phyloP scores from a whole-genome alignment of 1,284 basidiomycete genomes.

The Melampsora larici-populina region DNA sequence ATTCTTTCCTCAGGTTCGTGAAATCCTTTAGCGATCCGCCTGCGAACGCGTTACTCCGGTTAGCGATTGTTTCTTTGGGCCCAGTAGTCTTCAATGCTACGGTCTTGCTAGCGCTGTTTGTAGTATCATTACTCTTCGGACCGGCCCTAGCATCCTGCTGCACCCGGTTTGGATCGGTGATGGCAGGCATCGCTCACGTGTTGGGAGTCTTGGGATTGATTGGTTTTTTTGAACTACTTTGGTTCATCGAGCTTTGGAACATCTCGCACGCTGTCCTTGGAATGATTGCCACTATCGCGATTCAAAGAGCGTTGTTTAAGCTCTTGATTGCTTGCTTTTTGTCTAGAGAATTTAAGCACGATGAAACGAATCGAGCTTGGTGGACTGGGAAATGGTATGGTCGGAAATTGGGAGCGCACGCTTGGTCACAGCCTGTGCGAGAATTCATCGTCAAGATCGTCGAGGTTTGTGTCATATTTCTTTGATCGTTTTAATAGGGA shows the following conservation, averaged over 20 bases:
- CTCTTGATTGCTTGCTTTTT: conserved; percentile 85
- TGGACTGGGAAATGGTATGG: conserved; percentile 97
- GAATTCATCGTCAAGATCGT: conserved; percentile 95
- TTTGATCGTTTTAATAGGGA: background rate
- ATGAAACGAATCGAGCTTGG: conserved; percentile 94
- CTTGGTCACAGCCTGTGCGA: conserved; percentile 87
- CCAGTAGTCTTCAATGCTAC: conserved; percentile 95
- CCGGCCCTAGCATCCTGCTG: conserved; percentile 56
- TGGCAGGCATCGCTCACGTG: conserved; percentile 80
- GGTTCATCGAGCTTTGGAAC: conserved; percentile 92
- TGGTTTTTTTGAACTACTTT: conserved; percentile 92
- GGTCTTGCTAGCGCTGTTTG: conserved; percentile 76
- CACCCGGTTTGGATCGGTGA: conserved; percentile 80
- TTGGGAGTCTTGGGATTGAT: conserved; percentile 76
- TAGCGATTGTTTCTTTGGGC: conserved; percentile 86
- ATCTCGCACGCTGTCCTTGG: conserved; percentile 79
- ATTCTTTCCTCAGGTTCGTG: conserved; percentile 27
- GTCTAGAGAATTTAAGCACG: conserved; percentile 92
- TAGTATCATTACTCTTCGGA: conserved; percentile 62
- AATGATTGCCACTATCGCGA: conserved; percentile 76
- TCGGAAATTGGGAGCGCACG: conserved; percentile 77
- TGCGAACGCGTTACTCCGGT: conserved; percentile 75
- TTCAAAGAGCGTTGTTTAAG: conserved; percentile 88
- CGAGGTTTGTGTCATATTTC: conserved; percentile 57
- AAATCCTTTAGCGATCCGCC: conserved; percentile 56